Percentiles rank a stretch among this genome's conserved stretches.
Conservation (phyloP, 2,329 filamentous ascomycete genomes). For the Hymenoscyphus albidus region DNA sequence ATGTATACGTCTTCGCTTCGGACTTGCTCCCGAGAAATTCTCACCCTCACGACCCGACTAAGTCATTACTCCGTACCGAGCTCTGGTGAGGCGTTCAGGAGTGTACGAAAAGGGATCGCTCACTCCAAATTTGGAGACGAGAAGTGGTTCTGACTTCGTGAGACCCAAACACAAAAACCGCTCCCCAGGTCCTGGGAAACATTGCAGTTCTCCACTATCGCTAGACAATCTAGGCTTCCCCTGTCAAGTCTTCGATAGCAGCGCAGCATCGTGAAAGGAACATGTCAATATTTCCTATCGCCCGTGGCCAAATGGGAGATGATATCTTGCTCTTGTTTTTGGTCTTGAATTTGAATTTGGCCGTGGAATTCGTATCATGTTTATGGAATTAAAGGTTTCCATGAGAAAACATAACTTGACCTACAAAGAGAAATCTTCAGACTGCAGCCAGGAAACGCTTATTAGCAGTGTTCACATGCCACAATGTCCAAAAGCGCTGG, state of each 20-base stretch:
- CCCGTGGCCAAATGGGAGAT: conserved; percentile 2
- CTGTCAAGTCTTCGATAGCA: neutral
- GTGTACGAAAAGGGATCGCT: neutral
- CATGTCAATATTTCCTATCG: neutral
- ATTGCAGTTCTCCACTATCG: neutral
- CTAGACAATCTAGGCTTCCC: neutral
- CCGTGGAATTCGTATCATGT: neutral
- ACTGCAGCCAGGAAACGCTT: neutral
- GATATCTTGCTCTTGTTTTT: neutral
- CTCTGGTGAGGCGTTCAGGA: neutral
- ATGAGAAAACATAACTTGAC: neutral
- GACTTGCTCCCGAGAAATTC: neutral
- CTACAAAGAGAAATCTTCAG: neutral
- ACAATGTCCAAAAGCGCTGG: neutral
- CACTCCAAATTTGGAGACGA: neutral
- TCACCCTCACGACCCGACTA: neutral
- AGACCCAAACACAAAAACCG: neutral
- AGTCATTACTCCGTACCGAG: neutral
- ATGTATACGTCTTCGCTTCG: neutral
- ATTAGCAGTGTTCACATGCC: neutral
- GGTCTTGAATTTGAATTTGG: neutral
- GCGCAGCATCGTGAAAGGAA: neutral
- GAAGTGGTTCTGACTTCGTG: neutral
- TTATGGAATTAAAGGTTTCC: neutral
- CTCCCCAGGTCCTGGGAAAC: neutral